Evolutionary conservation across 306 rosid genomes (phyloP), one percentile per base, ranked within the genome.

Genomic region (Dalbergia oliveri): DNA sequence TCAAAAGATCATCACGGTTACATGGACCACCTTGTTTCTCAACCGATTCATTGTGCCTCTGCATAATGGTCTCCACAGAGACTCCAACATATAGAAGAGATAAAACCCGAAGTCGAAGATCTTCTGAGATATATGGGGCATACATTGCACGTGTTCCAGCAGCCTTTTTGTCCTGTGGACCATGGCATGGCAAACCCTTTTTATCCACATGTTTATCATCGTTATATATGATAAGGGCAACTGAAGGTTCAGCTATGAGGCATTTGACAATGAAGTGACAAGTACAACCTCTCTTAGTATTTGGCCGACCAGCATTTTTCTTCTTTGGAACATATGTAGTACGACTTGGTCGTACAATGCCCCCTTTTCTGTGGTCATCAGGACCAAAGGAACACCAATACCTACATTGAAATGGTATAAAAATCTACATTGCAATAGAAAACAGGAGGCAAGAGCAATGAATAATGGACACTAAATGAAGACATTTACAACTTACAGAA

Each of bases 341-440:
- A 64, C 97, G 85, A 82, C 99, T 95, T 18, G 99, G 98, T 41
- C 98, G 79, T 54, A 88, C 89, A 68, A 89, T 34, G 54, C 97
- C 99, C 44, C 97, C 98, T 73, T 81, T 88, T 78, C 97, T 86
- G 56, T 89, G 94, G 86, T 95, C 99, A 81, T 95, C 99, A 45
- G 97, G 98, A 62, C 99, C 99, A 89, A 93, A 93, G 47, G 99
- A 95, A 83, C 99, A 95, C 99, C 99, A 93, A 83, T 93, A 95
- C 81, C 99, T 95, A 63, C 84, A 81, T 41, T 72, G 56, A 19
- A 13, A 84, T 67, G 56, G 58, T 43, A 82, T 72, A 62, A 81
- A 73, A 73, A 73, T 26, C 43, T 58, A 41, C 11, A 69, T 8
- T 56, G 19, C 57, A 71, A 47, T 4, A 37, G n/a, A 37, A 84